phyloP scores from a whole-genome alignment of 1,139 yeast species.

The Torulaspora globosa region DNA sequence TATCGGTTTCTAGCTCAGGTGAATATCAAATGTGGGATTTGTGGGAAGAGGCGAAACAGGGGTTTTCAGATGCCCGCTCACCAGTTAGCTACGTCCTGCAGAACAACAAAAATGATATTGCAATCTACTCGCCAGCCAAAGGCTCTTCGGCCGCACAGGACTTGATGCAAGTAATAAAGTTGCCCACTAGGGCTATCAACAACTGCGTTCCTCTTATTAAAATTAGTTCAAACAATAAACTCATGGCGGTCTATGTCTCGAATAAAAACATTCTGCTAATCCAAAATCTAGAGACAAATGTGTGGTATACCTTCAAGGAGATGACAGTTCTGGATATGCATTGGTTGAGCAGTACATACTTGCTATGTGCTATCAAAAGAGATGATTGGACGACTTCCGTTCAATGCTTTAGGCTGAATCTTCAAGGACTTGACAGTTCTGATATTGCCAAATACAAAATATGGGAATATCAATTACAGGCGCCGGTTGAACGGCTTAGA shows the following conservation, averaged over 20 bases:
- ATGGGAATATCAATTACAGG: conserved; percentile 31
- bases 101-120: conserved; percentile 29
- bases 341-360: conserved; percentile 35
- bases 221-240: conserved; percentile 25
- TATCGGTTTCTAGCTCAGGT: conserved; percentile 27
- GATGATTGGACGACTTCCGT: conserved; percentile 24
- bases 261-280: conserved; percentile 33
- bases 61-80: conserved; percentile 25
- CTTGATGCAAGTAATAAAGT: conserved; percentile 24
- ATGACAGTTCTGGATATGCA: conserved; percentile 27
- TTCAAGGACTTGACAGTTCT: conserved; percentile 19
- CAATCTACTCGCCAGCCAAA: conserved; percentile 29
- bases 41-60: conserved; percentile 28
- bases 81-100: conserved; percentile 23
- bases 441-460: conserved; percentile 25
- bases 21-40: conserved; percentile 29
- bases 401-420: conserved; percentile 30
- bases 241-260: conserved; percentile 30
- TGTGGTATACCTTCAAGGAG: conserved; percentile 32
- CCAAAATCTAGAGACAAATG: conserved; percentile 28
- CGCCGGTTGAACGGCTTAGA: conserved; percentile 12
- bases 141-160: conserved; percentile 25
- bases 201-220: conserved; percentile 28
- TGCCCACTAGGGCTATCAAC: conserved; percentile 35
- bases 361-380: conserved; percentile 28